phyloP scores from a whole-genome alignment of 805 yeast species.

The Ogataea nakhonphanomensis region DNA sequence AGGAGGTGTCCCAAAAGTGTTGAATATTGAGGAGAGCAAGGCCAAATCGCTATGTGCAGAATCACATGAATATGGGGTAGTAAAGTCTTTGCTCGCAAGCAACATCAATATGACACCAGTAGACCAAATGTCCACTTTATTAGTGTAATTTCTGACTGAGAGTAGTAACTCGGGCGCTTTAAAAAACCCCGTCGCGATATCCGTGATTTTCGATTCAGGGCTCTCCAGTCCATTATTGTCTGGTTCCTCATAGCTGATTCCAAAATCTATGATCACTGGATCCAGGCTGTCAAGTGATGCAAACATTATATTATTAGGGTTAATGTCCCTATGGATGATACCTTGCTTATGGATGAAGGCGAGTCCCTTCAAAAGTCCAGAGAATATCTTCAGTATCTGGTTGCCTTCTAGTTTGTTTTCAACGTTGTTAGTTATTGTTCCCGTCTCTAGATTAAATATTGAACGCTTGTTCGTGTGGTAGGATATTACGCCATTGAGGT shows the following conservation, averaged over 20 bases:
- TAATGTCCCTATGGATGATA: conserved; percentile 68
- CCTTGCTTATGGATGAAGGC: conserved; percentile 65
- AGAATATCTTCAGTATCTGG: conserved; percentile 32
- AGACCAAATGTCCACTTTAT: conserved; percentile 69
- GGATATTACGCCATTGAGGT: conserved; percentile 36
- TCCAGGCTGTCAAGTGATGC: conserved; percentile 19
- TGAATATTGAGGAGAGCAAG: conserved; percentile 52
- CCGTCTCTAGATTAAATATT: conserved; percentile 17
- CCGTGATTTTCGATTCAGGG: conserved; percentile 40
- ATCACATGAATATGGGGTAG: conserved; percentile 37
- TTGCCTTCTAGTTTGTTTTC: conserved; percentile 16
- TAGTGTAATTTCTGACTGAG: conserved; percentile 52
- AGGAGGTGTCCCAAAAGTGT: conserved; percentile 63
- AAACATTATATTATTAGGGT: conserved; percentile 60
- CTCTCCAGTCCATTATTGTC: conserved; percentile 72
- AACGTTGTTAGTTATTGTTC: conserved; percentile 7
- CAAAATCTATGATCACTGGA: conserved; percentile 41
- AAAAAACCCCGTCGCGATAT: conserved; percentile 63
- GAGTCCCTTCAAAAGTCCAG: conserved; percentile 44
- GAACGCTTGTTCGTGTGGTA: conserved; percentile 32
- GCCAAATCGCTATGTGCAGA: conserved; percentile 53
- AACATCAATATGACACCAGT: conserved; percentile 59
- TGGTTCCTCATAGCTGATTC: conserved; percentile 35
- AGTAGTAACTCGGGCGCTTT: conserved; percentile 74
- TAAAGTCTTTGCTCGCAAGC: conserved; percentile 40